phyloP scores from a whole-genome alignment of 2,329 filamentous ascomycete genomes.

The Aspergillus pseudoterreus region DNA sequence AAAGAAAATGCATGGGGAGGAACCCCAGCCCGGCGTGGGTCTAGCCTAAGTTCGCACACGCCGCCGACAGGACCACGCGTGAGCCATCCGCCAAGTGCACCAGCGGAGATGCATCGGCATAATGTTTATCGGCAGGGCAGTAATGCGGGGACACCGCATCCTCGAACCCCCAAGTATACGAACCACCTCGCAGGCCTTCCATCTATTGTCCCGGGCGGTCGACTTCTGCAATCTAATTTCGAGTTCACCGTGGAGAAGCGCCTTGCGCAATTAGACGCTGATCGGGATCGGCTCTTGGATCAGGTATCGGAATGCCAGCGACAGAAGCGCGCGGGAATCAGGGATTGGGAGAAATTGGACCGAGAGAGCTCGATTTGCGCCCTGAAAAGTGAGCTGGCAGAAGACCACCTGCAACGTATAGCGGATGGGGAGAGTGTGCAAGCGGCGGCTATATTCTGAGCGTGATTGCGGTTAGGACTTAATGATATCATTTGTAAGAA shows the following conservation, averaged over 20 bases:
- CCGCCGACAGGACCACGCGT: constrained; percentile 37
- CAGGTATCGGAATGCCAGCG: constrained; percentile 44
- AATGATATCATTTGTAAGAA: background rate
- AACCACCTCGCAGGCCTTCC: constrained; percentile 38
- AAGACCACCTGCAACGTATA: constrained; percentile 45
- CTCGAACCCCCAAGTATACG: constrained; percentile 37
- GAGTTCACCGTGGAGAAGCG: constrained; percentile 41
- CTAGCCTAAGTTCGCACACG: constrained; percentile 24
- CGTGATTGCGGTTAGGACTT: background rate
- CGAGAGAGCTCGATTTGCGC: constrained; percentile 46
- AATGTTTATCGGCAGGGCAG: constrained; percentile 35
- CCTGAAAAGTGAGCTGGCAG: constrained; percentile 47
- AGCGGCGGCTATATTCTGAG: constrained; percentile 38
- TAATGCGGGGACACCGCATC: constrained; percentile 31
- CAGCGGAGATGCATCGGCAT: constrained; percentile 32
- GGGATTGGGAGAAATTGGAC: constrained; percentile 47
- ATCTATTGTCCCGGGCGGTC: constrained; percentile 42
- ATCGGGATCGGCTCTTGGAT: constrained; percentile 43
- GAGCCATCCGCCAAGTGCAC: constrained; percentile 24
- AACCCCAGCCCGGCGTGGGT: constrained; percentile 32
- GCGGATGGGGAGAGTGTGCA: constrained; percentile 42
- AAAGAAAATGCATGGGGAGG: constrained; percentile 33
- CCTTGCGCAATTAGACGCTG: constrained; percentile 42
- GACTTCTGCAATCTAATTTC: constrained; percentile 34
- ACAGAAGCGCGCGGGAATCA: constrained; percentile 38